Percentiles rank a stretch among this genome's conserved stretches.
These are phyloP conservation scores for Fraxinus paxiana DNA, from an alignment of 305 asterid species.

Conservation along the genomic window DNA sequence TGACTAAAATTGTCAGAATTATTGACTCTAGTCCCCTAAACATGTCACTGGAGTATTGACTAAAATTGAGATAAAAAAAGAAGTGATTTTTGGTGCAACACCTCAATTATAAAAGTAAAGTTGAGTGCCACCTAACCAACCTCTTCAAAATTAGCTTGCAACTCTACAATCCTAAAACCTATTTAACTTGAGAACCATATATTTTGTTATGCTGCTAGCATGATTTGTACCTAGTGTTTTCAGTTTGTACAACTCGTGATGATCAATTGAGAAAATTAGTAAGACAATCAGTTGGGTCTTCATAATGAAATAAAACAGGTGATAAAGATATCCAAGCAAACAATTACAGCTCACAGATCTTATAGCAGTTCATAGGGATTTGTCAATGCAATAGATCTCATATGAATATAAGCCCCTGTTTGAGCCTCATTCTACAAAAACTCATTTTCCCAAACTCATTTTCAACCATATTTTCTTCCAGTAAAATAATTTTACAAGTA, in stretches of 20 bases:
- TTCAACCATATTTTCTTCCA: background rate
- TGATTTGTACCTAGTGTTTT: background rate
- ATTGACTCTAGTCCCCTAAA: background rate
- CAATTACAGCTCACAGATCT: background rate
- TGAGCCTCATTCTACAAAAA: background rate
- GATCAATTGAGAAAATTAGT: background rate
- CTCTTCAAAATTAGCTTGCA: background rate
- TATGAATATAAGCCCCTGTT: background rate
- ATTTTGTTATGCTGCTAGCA: background rate
- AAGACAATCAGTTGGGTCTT: background rate
- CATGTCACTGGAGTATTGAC: background rate
- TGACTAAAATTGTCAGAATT: background rate
- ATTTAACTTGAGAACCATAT: background rate
- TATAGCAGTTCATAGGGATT: background rate
- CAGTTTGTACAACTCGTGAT: background rate
- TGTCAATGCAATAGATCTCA: background rate
- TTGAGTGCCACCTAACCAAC: background rate
- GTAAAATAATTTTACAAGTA: no score
- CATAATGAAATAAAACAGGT: background rate
- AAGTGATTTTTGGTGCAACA: background rate
- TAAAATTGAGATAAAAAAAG: background rate
- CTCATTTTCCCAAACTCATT: background rate
- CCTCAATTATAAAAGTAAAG: background rate
- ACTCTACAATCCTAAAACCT: background rate
- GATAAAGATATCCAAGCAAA: background rate